Conservation (phyloP, 371 early-diverging fungal species). For the Rhizopus microsporus region DNA sequence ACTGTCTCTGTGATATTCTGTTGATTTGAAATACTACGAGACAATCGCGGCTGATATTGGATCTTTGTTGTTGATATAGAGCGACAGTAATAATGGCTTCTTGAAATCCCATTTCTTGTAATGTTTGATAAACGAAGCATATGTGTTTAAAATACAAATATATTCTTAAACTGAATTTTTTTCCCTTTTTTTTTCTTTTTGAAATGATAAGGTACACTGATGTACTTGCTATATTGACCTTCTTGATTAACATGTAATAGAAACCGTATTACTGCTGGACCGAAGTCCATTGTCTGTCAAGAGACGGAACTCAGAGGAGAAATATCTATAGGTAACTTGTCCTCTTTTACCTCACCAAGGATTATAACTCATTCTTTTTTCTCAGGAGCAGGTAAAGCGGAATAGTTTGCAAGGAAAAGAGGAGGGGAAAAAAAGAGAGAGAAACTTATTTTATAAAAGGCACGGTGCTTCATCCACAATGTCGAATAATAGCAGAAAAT, state of each 20-base stretch:
- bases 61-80: neutral
- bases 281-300: slow-evolving; percentile 63
- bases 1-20: neutral
- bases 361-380: neutral
- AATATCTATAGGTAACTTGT: slow-evolving; percentile 56
- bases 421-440: too few relatives aligned
- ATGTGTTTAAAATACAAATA: neutral
- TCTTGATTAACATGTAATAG: slow-evolving; percentile 8
- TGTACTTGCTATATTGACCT: neutral
- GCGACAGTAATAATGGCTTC: neutral
- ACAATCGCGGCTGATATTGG: too few relatives aligned
- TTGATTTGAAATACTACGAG: neutral
- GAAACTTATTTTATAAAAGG: slow-evolving; percentile 32
- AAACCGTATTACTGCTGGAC: slow-evolving; percentile 51
- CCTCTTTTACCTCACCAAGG: neutral
- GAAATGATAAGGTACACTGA: neutral
- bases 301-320: slow-evolving; percentile 66
- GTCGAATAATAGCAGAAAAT: slow-evolving; percentile 67
- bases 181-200: neutral
- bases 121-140: neutral
- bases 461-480: slow-evolving; percentile 79
- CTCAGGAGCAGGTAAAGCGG: slow-evolving; percentile 18
- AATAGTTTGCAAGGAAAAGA: neutral
- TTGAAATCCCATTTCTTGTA: neutral
- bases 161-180: neutral